Base-by-base conservation (phyloP, 1,139 yeast genomes). In the Pichia sp. region DNA sequence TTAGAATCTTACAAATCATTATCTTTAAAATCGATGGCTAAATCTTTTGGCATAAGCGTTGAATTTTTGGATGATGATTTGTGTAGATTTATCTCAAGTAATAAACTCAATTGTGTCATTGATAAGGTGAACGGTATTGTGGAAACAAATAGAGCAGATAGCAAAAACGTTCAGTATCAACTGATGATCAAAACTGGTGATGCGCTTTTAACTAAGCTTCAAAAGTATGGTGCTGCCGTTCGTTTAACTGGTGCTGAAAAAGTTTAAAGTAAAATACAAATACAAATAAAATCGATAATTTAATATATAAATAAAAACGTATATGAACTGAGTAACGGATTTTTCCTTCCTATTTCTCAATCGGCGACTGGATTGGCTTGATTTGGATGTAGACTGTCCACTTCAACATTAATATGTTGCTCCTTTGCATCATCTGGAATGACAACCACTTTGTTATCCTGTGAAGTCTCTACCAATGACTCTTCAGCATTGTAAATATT, bases 161-260 rank as follows among this genome's bases (percentile, higher is more conserved):
- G 85, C 66, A 92, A 94, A 68, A 92, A 94, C 62, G 85, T 87
- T 47, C 97, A 92, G 66, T 94, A 90, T 64, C 95, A 88, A 62
- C 68, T 73, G 52, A 73, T 94, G 59, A 82, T 94, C 58, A 87
- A 86, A 64, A 95, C 85, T 62, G 98, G 98, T 51, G 98, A 94
- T 62, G 79, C 81, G 11, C 72, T 94, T 56, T 78, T 94, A 65
- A 92, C 98, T 32, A 92, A 92, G 65, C 74, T 94, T 60, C 98
- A 94, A 63, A 92, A 90, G 66, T 92, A 92, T 59, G 96, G 96
- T 42, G 96, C 97, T 36, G 97, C 97, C 16, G 97, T 92, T 44
- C 85, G 94, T 64, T 75, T 92, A 58, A 83, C 95, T 60, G 97
- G 97, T 40, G 87, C 95, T 34, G 96, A 88, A 61, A 74, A 80